These are phyloP conservation scores for Cercis canadensis DNA, from an alignment of 306 rosid genomes.

Conservation along the genomic window DNA sequence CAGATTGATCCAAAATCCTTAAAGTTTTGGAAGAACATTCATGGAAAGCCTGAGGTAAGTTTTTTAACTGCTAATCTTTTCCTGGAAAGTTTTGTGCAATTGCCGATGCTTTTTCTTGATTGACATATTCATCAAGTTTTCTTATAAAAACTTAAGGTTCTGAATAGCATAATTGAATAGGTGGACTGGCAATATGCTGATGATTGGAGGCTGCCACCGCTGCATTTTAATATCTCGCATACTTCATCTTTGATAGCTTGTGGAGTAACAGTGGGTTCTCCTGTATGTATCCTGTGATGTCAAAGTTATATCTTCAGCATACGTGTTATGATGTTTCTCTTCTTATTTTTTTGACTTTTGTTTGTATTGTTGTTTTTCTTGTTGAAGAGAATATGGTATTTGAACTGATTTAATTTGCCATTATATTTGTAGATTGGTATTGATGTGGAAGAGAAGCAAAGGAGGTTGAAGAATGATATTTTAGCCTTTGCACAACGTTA, in stretches of 20 bases:
- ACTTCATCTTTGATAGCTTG: slow-evolving; percentile 88
- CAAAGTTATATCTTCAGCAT: slow-evolving; percentile 3
- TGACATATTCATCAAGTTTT: slow-evolving; percentile 23
- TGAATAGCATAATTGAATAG: slow-evolving; percentile 48
- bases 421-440: slow-evolving; percentile 71
- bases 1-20: slow-evolving; percentile 68
- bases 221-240: slow-evolving; percentile 94
- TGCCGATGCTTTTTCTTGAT: slow-evolving; percentile 17
- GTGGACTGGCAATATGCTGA: slow-evolving; percentile 64
- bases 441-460: slow-evolving; percentile 84
- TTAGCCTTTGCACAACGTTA: slow-evolving; percentile 80
- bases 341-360: slow-evolving; percentile 4
- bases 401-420: slow-evolving; percentile 34
- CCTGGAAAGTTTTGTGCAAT: slow-evolving; percentile 15
- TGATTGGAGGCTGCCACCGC: slow-evolving; percentile 64
- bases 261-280: slow-evolving; percentile 75
- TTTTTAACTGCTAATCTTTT: slow-evolving; percentile 26
- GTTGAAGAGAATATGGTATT: slow-evolving; percentile 18
- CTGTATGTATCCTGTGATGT: slow-evolving; percentile 52
- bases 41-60: slow-evolving; percentile 91
- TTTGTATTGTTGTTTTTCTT: slow-evolving; percentile 15
- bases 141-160: slow-evolving; percentile 28
- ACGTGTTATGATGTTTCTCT: slow-evolving; percentile 18
- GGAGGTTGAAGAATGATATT: slow-evolving; percentile 71
- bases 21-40: slow-evolving; percentile 70